A percentile compares a stretch with the other conserved stretches of the same genome.
phyloP scores from a whole-genome alignment of 2,329 filamentous ascomycete genomes.

The Arthrobotrys musiformis region DNA sequence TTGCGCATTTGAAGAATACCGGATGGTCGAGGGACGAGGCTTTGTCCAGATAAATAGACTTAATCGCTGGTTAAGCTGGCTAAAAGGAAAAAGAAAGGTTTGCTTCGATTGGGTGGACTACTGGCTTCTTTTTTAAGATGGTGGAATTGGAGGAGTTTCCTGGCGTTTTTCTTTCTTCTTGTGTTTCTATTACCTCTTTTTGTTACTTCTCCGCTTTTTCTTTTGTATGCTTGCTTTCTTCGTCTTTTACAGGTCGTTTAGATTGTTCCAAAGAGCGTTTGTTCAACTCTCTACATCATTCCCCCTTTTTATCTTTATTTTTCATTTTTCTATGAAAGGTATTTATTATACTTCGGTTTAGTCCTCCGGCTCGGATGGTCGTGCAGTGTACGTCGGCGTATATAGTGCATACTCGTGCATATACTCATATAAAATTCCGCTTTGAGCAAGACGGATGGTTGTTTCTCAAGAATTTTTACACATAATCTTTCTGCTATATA shows the following conservation, averaged over 20 bases:
- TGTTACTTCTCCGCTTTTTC: background rate
- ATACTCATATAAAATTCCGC: too few species aligned
- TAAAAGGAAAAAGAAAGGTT: background rate
- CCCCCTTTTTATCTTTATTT: too few species aligned
- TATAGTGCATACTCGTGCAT: too few species aligned
- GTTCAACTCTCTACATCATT: constrained; percentile 1
- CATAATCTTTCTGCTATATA: too few species aligned
- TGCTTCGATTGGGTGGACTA: background rate
- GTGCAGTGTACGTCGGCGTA: too few species aligned
- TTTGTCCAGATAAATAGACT: constrained; percentile 41
- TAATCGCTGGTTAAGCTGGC: too few species aligned
- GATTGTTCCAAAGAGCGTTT: constrained; percentile 11
- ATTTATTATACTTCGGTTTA: too few species aligned
- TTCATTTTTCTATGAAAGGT: too few species aligned
- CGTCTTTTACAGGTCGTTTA: too few species aligned
- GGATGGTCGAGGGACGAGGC: constrained; percentile 86
- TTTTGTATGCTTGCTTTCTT: background rate
- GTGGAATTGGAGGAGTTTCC: constrained; percentile 1
- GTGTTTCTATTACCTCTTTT: background rate
- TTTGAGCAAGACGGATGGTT: too few species aligned
- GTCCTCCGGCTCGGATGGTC: too few species aligned
- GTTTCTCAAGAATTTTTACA: too few species aligned
- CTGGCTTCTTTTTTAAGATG: background rate
- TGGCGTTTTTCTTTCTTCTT: background rate
- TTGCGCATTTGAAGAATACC: constrained; percentile 72